These are phyloP conservation scores for Arachnopeziza araneosa DNA, from an alignment of 2,329 filamentous ascomycete species.

Conservation along the genomic window DNA sequence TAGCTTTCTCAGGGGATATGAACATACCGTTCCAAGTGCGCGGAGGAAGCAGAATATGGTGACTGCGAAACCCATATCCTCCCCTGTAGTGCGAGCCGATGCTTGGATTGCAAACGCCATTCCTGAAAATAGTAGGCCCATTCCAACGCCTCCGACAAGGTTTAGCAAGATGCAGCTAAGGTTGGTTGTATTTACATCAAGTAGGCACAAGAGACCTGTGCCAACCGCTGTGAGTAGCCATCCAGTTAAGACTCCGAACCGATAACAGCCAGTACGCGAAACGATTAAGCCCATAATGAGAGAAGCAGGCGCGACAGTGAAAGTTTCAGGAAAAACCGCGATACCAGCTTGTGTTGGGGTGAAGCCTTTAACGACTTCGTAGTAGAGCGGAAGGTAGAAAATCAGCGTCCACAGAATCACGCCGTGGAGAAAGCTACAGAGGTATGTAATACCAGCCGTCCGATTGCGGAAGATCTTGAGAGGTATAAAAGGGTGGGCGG, in stretches of 20 bases:
- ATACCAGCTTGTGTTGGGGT: conserved; percentile 46
- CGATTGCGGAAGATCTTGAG: conserved; percentile 32
- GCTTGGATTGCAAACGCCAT: conserved; percentile 59
- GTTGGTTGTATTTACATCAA: conserved; percentile 44
- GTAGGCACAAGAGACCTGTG: conserved; percentile 47
- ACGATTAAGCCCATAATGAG: conserved; percentile 51
- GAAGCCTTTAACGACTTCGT: conserved; percentile 45
- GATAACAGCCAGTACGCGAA: conserved; percentile 50
- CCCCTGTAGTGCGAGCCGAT: conserved; percentile 36
- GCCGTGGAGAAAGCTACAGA: conserved; percentile 48
- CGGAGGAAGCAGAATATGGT: conserved; percentile 64
- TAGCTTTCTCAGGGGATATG: too few species aligned
- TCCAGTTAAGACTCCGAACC: conserved; percentile 38
- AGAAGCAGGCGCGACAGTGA: conserved; percentile 53
- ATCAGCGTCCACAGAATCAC: conserved; percentile 47
- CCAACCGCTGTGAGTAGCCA: conserved; percentile 56
- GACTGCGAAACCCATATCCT: conserved; percentile 41
- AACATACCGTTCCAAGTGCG: conserved; percentile 41
- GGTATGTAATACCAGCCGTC: background rate
- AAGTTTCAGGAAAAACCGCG: conserved; percentile 51
- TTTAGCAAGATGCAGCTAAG: conserved; percentile 55
- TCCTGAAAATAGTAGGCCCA: conserved; percentile 57
- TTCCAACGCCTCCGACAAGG: conserved; percentile 53
- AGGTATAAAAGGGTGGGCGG: conserved; percentile 30
- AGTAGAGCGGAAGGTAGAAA: conserved; percentile 49